Base-by-base conservation (phyloP, 1,284 basidiomycete genomes). In the Ustilago shanxiensis region DNA sequence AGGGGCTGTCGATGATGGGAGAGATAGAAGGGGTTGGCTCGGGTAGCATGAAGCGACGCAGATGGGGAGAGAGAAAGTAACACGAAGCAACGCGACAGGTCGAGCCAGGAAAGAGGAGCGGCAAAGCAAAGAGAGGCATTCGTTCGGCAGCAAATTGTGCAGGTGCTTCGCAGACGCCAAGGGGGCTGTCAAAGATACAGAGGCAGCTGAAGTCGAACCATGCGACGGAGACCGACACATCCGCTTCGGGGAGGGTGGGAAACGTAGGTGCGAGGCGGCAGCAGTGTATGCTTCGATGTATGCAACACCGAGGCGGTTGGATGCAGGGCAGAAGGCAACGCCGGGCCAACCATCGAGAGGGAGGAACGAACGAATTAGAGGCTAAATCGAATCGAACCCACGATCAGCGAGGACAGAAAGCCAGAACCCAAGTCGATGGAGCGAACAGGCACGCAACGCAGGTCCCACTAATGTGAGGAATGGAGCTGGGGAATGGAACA, bases 191-290 rank as follows among this genome's bases (percentile, higher is more conserved):
- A 64, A 58, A 58, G 26, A 18, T 44, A 5, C 16, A 3, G 28
- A 14, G 6, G 47, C 47, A 49, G 24, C 26, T 26, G 47, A 2
- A 13, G 47, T 26, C n/a, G 7, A 56, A 47, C 29, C 24, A 28
- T n/a, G 8, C 28, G 18, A 58, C 29, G 39, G 20, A 52, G 33
- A 41, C 51, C 28, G 37, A 60, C 51, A 57, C 45, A 13, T 58
- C 55, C 22, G 65, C 64, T 72, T 72, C 65, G 70, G 70, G 57
- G 70, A 72, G 52, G 57, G 44, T 45, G 64, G 65, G 60, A 67
- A 24, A 52, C 31, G 45, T 58, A 45, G 31, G 57, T 13, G 16
- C 47, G n/a, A 41, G n/a, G 49, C 28, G 52, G 37, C 26, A 49
- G 55, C 55, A 49, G 60, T 33, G 24, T n/a, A n/a, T 10, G 41